Evolutionary conservation across 192 early-diverging fungal genomes (phyloP), one percentile per base, ranked within the genome.

Genomic region (Entophlyctis luteolus): DNA sequence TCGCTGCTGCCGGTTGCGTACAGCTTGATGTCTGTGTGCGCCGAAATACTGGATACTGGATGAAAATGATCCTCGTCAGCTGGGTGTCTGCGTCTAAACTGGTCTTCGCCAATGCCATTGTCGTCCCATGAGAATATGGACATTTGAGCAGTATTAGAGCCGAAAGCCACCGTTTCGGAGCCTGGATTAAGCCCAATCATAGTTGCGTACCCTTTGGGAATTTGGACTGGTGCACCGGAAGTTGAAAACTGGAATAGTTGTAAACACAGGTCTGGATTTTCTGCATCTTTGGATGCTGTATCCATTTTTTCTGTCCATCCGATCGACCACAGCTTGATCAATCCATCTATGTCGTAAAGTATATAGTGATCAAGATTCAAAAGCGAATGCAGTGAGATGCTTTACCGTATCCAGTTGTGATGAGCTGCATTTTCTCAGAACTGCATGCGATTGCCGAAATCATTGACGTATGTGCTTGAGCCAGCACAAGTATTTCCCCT

Each of bases 11-110:
- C 55, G 29, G 75, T 72, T 1, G 78, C 75, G 23, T 76, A 72
- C 23, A 83, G 36, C 20, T 59, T 23, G 29, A 73, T 20, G 2
- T 23, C 56, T 20, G 72, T 38, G 23, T 39, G 59, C 29, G 37
- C 35, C 0, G 71, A 66, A 14, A 83, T 16, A n/a, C 23, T 36
- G 18, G 78, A 72, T 4, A 80, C 57, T 2, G n/a, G 39, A 31
- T 48, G 29, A 2, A 72, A 54, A 53, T 83, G 81, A 42, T 83
- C 78, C 25, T 83, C 81, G 42, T 83, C 81, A 2, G 55, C 45
- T 1, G 74, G 36, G 57, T 83, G 81, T 22, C 28, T 48, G 38
- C 67, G 72, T 25, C 25, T 47, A 25, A 49, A 50, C 35, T 63
- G 47, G 3, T 31, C 34, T 29, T 50, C 8, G 4, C 60, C 60